Evolutionary conservation across 331 rosid genomes (phyloP).

Genomic region (Acacia pycnantha): DNA sequence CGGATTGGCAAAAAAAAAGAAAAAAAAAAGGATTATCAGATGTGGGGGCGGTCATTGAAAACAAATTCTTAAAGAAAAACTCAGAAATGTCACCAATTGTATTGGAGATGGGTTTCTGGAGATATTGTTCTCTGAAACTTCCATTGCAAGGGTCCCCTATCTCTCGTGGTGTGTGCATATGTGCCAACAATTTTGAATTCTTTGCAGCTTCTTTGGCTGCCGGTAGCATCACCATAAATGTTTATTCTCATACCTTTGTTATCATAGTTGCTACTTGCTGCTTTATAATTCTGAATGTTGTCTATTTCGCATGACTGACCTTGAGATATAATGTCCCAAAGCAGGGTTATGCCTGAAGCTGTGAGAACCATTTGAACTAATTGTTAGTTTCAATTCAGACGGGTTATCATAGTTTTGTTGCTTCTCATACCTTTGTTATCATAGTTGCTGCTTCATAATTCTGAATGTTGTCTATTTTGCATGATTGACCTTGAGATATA

Average conservation of each 20-base stretch:
- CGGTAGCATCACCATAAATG: not conserved
- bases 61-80: not conserved
- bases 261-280: not conserved
- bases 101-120: conserved; percentile 7
- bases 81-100: not conserved
- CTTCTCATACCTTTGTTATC: not conserved
- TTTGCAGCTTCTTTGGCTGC: not conserved
- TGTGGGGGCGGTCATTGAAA: not conserved
- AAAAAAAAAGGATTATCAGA: too few species aligned
- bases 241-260: not conserved
- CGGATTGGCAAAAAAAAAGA: too few species aligned
- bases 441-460: not conserved
- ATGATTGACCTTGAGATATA: conserved; percentile 4
- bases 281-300: conserved; percentile 17
- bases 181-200: conserved; percentile 4
- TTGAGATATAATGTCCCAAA: conserved; percentile 8
- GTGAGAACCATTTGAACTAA: conserved; percentile 1
- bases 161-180: not conserved
- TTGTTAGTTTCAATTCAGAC: not conserved
- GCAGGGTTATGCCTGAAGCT: conserved; percentile 3
- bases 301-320: not conserved
- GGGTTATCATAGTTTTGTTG: not conserved
- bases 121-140: not conserved
- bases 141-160: not conserved
- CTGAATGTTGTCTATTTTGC: not conserved